Percentiles rank a stretch among this genome's conserved stretches.
These are phyloP conservation scores for Chlorella vulgaris DNA, from an alignment of 139 green algal genomes.

Conservation along the genomic window DNA sequence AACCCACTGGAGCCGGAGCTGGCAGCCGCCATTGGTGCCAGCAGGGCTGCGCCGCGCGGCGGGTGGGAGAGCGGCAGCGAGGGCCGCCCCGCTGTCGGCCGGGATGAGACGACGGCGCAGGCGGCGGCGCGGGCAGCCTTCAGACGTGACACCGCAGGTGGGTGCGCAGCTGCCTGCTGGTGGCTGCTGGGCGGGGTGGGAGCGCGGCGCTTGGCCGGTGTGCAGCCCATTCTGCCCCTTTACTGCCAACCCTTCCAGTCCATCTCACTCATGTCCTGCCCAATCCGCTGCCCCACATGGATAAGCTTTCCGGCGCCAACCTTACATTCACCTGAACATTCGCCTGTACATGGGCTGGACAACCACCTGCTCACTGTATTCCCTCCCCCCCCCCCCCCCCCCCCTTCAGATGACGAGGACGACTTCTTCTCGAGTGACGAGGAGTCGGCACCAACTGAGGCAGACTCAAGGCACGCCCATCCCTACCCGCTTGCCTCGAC, in stretches of 20 bases:
- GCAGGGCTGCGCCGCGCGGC: neutral
- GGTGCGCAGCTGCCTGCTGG: no score
- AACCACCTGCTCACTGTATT: neutral
- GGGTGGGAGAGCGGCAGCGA: slow-evolving; percentile 12
- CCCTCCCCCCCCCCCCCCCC: neutral
- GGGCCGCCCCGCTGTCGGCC: neutral
- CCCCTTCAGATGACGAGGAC: slow-evolving; percentile 41
- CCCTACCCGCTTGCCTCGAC: neutral
- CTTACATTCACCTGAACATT: no score
- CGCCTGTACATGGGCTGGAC: no score
- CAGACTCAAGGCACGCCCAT: neutral
- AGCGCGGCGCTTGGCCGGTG: no score
- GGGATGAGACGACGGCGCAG: slow-evolving; percentile 38
- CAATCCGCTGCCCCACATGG: no score
- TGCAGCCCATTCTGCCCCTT: no score
- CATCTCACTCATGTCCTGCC: no score
- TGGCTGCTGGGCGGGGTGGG: no score
- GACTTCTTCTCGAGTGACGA: slow-evolving; percentile 53
- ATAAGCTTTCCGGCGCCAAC: no score
- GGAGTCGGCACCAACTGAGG: slow-evolving; percentile 19
- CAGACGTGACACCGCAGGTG: slow-evolving; percentile 32
- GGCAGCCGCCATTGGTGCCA: neutral
- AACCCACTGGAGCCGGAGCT: slow-evolving; percentile 1
- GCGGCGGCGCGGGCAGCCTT: slow-evolving; percentile 37
- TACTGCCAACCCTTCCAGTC: no score